Evolutionary conservation across 2,329 filamentous ascomycete species (phyloP).

Genomic region (Pseudogymnoascus sp.): DNA sequence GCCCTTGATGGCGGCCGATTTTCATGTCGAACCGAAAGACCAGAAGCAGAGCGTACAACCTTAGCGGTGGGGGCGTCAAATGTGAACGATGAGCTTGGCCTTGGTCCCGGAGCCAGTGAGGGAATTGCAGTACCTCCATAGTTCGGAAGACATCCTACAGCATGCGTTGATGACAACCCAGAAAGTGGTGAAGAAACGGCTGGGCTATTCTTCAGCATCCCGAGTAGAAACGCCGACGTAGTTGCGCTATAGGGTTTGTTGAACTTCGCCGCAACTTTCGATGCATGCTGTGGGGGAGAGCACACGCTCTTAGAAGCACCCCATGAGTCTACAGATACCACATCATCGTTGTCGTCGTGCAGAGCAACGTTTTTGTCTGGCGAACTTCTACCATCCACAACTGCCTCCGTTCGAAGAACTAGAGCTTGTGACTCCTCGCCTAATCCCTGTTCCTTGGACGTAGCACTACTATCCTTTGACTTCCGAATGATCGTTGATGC

Average conservation of each 20-base stretch:
- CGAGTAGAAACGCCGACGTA: constrained; percentile 18
- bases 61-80: background rate
- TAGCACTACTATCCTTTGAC: constrained; percentile 2
- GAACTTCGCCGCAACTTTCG: background rate
- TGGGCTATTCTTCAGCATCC: constrained; percentile 24
- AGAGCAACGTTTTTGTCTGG: background rate
- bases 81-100: background rate
- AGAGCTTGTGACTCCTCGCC: constrained; percentile 4
- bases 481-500: constrained; percentile 10
- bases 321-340: constrained; percentile 17
- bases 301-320: constrained; percentile 8
- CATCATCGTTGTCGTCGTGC: constrained; percentile 13
- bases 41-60: background rate
- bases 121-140: constrained; percentile 27
- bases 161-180: constrained; percentile 27
- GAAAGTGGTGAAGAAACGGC: constrained; percentile 17
- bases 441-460: constrained; percentile 10
- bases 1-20: background rate
- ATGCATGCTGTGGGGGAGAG: background rate
- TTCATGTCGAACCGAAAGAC: background rate
- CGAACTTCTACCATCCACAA: background rate
- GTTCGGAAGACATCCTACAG: constrained; percentile 27
- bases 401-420: constrained; percentile 1
- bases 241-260: background rate
- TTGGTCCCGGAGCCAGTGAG: constrained; percentile 23